Base-by-base conservation (phyloP, 352 stramenopile species). In the Pythium vanterpoolii region DNA sequence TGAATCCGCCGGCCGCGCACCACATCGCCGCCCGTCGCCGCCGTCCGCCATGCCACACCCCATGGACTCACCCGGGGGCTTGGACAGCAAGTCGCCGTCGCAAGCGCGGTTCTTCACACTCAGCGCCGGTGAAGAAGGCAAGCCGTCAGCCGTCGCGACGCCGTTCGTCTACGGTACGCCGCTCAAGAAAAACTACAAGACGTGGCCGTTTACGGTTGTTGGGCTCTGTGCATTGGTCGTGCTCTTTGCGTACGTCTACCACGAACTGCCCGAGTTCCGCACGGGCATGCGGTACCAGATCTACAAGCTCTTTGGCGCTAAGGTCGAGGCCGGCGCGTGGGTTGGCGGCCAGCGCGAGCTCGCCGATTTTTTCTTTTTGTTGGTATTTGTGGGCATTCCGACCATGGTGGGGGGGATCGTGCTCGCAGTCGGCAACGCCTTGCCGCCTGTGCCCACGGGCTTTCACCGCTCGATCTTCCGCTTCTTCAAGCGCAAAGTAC, bases 401-500 rank as follows among this genome's bases (percentile, higher is more conserved):
- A 91, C 84, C 18, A 86, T 90, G 75, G 60, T 91, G 36, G 83
- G 80, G 6, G 83, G 81, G 26, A 83, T 87, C 56, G 74, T 73
- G 4, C 68, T 93, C 16, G 76, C 83, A 2, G 60, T 81, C 13
- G 83, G 76, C 16, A 73, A 93, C 44, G 83, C 83, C 28, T 56
- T 93, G 19, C 83, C 83, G 40, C 83, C 83, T 2, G 79, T 91
- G 21, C 79, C 83, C 3, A 86, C 72, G 14, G 83, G 83, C 57
- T 73, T 78, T 26, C 77, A 90, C 57, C 83, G 83, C 56, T 88
- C 74, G 33, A 42, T 88, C 47, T 84, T 87, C 65, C 79, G 83
- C 18, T 93, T 91, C 66, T 72, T 93, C 34, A 93, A 93, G 71
- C 79, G 82, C 61, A 89, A 90, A 69, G 74, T 93, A 53, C 69